Evolutionary conservation across 768 basidiomycete species (phyloP), one percentile per base, ranked within the genome.

Genomic region (Termitomyces sp.): DNA sequence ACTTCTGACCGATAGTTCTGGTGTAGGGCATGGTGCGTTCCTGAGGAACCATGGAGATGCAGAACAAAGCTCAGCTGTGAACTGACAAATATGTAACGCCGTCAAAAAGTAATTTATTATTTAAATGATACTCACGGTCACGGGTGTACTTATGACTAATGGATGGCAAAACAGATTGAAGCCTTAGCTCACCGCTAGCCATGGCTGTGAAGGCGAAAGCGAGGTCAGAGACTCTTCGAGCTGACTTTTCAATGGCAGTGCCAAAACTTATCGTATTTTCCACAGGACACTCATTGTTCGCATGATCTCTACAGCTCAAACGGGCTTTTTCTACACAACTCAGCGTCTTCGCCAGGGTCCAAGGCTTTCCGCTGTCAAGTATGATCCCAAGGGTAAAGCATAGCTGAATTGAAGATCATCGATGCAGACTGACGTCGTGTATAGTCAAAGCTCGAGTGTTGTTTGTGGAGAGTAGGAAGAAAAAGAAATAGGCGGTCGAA

Each of bases 311-410:
- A 92, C 92, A 0, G 94, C 94, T 0, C 87, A 92, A 71, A 95
- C 93, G 1, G 93, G 94, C 12, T 93, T 82, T 75, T 94, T 94
- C 71, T 96, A 95, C 73, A 92, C 91, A 22, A 89, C 89, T 2
- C 81, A 86, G 60, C 82, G 94, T 22, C 73, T 87, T 42, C 81
- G 94, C 12, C 71, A 81, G 65, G 88, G 86, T 2, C 85, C 90
- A n/a, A 88, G 82, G 70, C 73, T 96, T 50, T 86, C 90, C 8
- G 87, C 90, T n/a, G 88, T 95, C 64, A 96, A 95, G 71, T 95
- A 94, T 69, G 94, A 96, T 66, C 92, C 92, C 1, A 74, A 76
- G 67, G 91, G 93, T 92, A 69, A 57, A 84, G 69, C n/a, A 32
- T 24, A 8, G 16, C 26, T 20, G n/a, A 31, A 22, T 53, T 52